Base-by-base conservation (phyloP, 805 yeast genomes). In the Metschnikowia orientalis region DNA sequence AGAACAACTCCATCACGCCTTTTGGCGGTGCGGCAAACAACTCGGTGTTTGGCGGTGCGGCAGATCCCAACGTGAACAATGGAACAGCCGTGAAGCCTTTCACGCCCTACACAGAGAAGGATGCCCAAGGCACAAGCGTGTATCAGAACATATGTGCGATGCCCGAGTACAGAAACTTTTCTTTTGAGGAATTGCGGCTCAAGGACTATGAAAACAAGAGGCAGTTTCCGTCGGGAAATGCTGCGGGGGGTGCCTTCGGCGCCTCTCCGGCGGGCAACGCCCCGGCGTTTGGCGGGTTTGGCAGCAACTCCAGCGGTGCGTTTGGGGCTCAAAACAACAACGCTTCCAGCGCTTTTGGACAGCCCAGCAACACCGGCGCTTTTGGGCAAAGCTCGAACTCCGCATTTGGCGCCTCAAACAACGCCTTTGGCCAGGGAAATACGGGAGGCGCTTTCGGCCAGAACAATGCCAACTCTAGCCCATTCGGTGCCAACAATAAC, bases 101-200 rank as follows among this genome's bases (percentile, higher is more conserved):
- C 54, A 67, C 76, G 32, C 72, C 88, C 6, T 69, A 59, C 44
- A 67, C 70, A 21, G 97, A 90, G 55, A 83, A 81, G 49, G 97
- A 89, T 51, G 65, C 78, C 8, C 41, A 54, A 2, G 73, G 77
- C 19, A 79, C 77, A 35, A 57, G 47, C 33, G 60, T 69, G 30
- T 89, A 68, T 60, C 86, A 90, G 57, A 77, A 77, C 47, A 81
- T 92, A 41, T 67, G 84, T 8, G 74, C 85, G 27, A 89, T 92
- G 97, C 95, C 95, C 4, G 95, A 87, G 57, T 92, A 90, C 54
- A 73, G 72, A 47, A 78, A 79, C 47, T 84, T 59, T 48, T 84
- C 95, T 0, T 74, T 79, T 51, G 97, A 88, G 57, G 98, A 92
- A 55, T 73, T 92, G 57, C 75, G 99, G 53, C 65, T 73, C 47